Evolutionary conservation across 2,329 filamentous ascomycete genomes (phyloP), one percentile per base, ranked within the genome.

Genomic region (Stagonosporopsis chrysanthemi): DNA sequence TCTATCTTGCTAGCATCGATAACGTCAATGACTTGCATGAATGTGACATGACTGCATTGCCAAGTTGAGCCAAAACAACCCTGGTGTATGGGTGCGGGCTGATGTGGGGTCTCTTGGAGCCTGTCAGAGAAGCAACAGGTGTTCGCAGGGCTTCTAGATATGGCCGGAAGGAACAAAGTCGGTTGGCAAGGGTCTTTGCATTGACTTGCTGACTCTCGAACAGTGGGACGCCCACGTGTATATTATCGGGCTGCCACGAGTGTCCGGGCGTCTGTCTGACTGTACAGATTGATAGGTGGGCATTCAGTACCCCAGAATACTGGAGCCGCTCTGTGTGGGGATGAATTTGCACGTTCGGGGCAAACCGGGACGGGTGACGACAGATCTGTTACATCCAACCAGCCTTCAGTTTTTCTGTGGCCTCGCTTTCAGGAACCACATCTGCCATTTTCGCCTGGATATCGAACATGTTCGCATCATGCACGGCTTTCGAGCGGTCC

Each of bases 391-490:
- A 65, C 24, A 33, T 38, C 70, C 79, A 81, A 5, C 77, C 79
- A 17, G 67, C 66, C 49, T 69, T 66, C 31, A 81, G 66, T 33
- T 73, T 75, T 26, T 71, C 66, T 4, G 80, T 57, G 1, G 79
- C 79, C 42, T 81, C 78, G 7, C 66, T 68, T 50, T 80, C 79
- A 3, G 64, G 56, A 0, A 82, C 76, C 1, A 81, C 79, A 62
- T 82, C 80, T 1, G 77, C 79, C 66, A 81, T 81, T 62, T 82
- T 82, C 3, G 79, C 75, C 58, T 80, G 71, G 46, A 82, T 71
- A 55, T 82, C 80, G 52, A 81, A 79, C 4, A 81, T 66, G 58
- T 80, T 82, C 2, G 76, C 75, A 17, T 77, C 71, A 47, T 82
- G 80, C 38, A 82, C 80, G 31, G 76, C 74, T 12, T 75, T 73